Percentiles rank a stretch among this genome's conserved stretches.
Conservation (phyloP, 2,329 filamentous ascomycete species). For the Diaporthe australafricana region DNA sequence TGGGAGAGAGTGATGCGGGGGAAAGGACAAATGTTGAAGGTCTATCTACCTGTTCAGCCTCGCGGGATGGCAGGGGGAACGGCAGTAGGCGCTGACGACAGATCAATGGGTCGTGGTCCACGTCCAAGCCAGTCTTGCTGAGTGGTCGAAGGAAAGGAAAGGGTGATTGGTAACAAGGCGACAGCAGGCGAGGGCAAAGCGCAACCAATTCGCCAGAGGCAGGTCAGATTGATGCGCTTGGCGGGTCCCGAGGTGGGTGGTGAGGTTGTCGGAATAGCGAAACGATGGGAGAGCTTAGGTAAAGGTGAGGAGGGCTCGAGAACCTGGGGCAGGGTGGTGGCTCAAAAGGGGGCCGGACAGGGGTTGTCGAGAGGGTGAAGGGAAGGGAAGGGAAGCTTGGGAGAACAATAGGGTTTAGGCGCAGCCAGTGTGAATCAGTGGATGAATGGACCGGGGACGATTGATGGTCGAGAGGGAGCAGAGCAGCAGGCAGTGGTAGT, state of each 20-base stretch:
- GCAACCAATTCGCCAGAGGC: slow-evolving; percentile 32
- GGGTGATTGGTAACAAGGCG: slow-evolving; percentile 21
- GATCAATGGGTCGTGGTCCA: slow-evolving; percentile 37
- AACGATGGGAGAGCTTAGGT: slow-evolving; percentile 35
- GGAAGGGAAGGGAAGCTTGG: slow-evolving; percentile 27
- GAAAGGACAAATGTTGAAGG: slow-evolving; percentile 36
- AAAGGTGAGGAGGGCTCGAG: slow-evolving; percentile 34
- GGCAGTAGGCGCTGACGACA: slow-evolving; percentile 36
- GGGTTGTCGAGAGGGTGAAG: slow-evolving; percentile 31
- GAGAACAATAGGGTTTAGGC: slow-evolving; percentile 25
- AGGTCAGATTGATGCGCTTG: slow-evolving; percentile 32
- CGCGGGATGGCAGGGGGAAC: slow-evolving; percentile 35
- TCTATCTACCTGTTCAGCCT: slow-evolving; percentile 39
- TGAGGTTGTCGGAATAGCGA: slow-evolving; percentile 30
- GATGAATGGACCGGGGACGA: not conserved
- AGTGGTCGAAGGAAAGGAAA: slow-evolving; percentile 18
- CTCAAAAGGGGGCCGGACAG: slow-evolving; percentile 37
- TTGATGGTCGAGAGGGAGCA: not conserved
- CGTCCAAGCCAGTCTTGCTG: slow-evolving; percentile 37
- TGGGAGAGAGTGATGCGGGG: slow-evolving; percentile 10
- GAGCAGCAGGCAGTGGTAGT: not conserved
- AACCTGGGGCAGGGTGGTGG: slow-evolving; percentile 33
- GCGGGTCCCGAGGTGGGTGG: slow-evolving; percentile 25
- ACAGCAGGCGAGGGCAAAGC: slow-evolving; percentile 22
- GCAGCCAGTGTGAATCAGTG: slow-evolving; percentile 19